Evolutionary conservation across 306 rosid genomes (phyloP).

Genomic region (Quercus wislizeni): DNA sequence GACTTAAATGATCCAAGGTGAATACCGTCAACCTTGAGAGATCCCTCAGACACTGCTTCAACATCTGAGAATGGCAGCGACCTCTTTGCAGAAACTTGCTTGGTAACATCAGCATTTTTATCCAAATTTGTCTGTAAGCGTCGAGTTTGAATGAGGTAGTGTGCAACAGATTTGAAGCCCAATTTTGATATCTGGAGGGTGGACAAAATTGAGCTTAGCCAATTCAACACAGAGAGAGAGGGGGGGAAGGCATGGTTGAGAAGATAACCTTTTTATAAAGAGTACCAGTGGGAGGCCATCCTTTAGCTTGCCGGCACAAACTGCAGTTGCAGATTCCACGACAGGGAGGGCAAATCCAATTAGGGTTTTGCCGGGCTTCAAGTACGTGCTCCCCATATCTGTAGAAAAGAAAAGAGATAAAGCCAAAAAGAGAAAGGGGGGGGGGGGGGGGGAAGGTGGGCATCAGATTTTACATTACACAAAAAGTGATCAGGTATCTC

Average conservation of each 20-base stretch:
- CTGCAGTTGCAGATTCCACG: conserved; percentile 99
- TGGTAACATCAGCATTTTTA: conserved; percentile 34
- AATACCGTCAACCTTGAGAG: conserved; percentile 29
- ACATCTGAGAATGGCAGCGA: conserved; percentile 48
- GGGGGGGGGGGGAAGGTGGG: background rate
- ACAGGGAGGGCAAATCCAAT: conserved; percentile 84
- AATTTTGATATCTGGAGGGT: conserved; percentile 48
- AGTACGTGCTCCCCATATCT: conserved; percentile 95
- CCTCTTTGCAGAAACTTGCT: conserved; percentile 59
- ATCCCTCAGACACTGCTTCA: conserved; percentile 23
- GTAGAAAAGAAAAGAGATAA: conserved; percentile 3
- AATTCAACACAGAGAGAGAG: background rate
- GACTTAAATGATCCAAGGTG: conserved; percentile 17
- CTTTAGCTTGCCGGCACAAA: conserved; percentile 82
- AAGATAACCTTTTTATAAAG: conserved; percentile 73
- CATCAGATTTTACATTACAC: background rate
- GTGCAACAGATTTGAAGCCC: conserved; percentile 94
- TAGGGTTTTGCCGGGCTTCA: conserved; percentile 66
- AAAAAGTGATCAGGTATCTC: background rate
- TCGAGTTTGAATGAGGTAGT: conserved; percentile 80
- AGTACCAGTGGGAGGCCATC: conserved; percentile 85
- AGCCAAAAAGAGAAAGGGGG: background rate
- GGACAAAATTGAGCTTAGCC: conserved; percentile 29
- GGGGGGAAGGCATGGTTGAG: conserved; percentile 5
- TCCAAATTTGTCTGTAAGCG: conserved; percentile 36